A percentile compares a stretch with the other conserved stretches of the same genome.
phyloP scores from a whole-genome alignment of 2,329 filamentous ascomycete genomes.

The Aspergillus felis region DNA sequence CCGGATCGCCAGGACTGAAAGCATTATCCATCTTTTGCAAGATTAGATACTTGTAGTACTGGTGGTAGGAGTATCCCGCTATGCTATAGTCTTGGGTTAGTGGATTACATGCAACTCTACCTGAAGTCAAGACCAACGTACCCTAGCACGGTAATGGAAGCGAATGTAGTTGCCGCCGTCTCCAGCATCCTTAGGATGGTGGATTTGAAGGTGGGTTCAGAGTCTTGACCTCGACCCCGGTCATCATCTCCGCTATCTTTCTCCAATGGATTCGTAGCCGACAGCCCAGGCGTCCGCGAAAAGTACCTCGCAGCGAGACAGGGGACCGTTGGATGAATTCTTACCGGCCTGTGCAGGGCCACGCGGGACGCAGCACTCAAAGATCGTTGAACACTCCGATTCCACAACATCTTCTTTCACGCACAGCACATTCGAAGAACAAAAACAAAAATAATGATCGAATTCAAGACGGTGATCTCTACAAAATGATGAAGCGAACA shows the following conservation, averaged over 20 bases:
- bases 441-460: conserved; percentile 2
- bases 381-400: conserved; percentile 21
- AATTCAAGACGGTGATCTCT: neutral
- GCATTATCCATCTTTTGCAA: conserved; percentile 90
- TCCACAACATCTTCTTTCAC: conserved; percentile 19
- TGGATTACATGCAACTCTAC: neutral
- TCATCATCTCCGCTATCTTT: conserved; percentile 28
- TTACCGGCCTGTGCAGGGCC: conserved; percentile 13
- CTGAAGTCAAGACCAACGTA: conserved; percentile 22
- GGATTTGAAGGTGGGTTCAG: conserved; percentile 32
- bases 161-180: conserved; percentile 69
- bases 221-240: conserved; percentile 20
- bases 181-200: conserved; percentile 64
- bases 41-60: conserved; percentile 83
- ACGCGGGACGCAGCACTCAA: conserved; percentile 15
- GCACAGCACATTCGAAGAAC: neutral
- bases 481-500: conserved; percentile 1
- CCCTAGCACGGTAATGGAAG: conserved; percentile 69
- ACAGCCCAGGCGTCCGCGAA: conserved; percentile 19
- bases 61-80: conserved; percentile 75
- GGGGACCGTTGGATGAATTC: conserved; percentile 8
- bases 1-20: conserved; percentile 87
- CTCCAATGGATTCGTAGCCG: conserved; percentile 26
- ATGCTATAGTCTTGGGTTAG: conserved; percentile 30
- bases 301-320: conserved; percentile 20